Evolutionary conservation across 73 alveolate genomes (phyloP), one percentile per base, ranked within the genome.

Genomic region (Paramecium octaurelia): DNA sequence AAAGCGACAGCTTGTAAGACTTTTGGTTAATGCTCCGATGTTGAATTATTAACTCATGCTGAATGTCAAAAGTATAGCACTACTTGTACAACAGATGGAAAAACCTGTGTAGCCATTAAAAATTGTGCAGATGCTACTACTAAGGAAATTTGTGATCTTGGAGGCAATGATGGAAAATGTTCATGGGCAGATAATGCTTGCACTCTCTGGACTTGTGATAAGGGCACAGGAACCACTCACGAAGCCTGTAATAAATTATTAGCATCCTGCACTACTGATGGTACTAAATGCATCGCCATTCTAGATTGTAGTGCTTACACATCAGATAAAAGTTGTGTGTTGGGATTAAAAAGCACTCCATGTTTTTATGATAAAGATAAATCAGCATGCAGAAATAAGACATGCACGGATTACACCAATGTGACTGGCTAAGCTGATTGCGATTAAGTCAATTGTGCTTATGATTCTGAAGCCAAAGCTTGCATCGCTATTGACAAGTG

Each of bases 111-210:
- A 4, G 48, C 42, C 5, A 44, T 44, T 0, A 34, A 36, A 36
- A 36, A 75, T 75, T 75, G 88, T 36, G 0, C 88, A 36, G 88
- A 75, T 34, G 88, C 88, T 21, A 75, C 58, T 1, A 35, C 64
- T 6, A 75, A 75, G 23, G 35, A 75, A 14, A 8, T 38, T 3
- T 75, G 88, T 6, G 58, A 34, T 31, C 48, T 31, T 44, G 70
- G 75, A 43, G 91, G 91, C 0, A 12, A 2, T 20, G 91, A 80
- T 23, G 91, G 91, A 43, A 43, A 44, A 44, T 80, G 91, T 42
- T 3, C 3, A 8, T 80, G 91, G 91, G 2, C 31, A 11, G 34
- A 29, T 5, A 4, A 46, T 12, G 46, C 84, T 6, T 80, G 91
- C 46, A 16, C 77, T 21, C 29, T 46, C 9, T 27, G 75, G 57